Base-by-base conservation (phyloP, 2,329 filamentous ascomycete species). In the Gremmenia infestans region DNA sequence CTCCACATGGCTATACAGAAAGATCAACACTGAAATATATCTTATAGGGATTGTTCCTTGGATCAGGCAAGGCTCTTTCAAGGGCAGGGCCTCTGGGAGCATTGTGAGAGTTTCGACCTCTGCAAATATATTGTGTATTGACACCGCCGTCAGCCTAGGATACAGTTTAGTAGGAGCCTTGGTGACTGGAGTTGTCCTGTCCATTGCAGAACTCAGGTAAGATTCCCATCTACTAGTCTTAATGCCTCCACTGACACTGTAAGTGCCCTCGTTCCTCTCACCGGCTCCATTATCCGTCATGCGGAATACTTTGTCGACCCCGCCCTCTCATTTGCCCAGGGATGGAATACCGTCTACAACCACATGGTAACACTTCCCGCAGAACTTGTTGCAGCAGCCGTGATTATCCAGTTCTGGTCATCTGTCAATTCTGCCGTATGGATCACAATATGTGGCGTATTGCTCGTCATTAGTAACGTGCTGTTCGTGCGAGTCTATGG, bases 341-440 rank as follows among this genome's bases (percentile, higher is more conserved):
- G 68, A 39, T 70, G 68, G 59, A 69, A 69, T 14, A 65, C 66
- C 6, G 57, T 67, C n/a, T 67, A 71, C 48, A 59, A 56, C 15
- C 64, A 61, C 32, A 61, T 65, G 8, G 59, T 69, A 1, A 66
- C 66, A 7, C 61, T 67, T 2, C 66, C 67, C 1, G 60, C 81
- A 53, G 84, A 88, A 68, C 83, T 86, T 58, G 80, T 80, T 1
- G 84, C 84, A 11, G 81, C 82, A 15, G 80, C 80, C 46, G 80
- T 86, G 2, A 71, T 87, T 32, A 82, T 87, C 55, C 73, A 82
- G 61, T 86, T 80, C 64, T 87, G 84, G 83, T 79, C 81, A 9
- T 78, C 72, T 3, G 75, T 83, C 22, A 76, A 75, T 22, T 70
- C 79, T 4, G 72, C 63, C 1, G 63, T 74, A 14, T 75, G 73